Conservation (phyloP, 2,329 filamentous ascomycete genomes). For the Ampelomyces quisqualis region DNA sequence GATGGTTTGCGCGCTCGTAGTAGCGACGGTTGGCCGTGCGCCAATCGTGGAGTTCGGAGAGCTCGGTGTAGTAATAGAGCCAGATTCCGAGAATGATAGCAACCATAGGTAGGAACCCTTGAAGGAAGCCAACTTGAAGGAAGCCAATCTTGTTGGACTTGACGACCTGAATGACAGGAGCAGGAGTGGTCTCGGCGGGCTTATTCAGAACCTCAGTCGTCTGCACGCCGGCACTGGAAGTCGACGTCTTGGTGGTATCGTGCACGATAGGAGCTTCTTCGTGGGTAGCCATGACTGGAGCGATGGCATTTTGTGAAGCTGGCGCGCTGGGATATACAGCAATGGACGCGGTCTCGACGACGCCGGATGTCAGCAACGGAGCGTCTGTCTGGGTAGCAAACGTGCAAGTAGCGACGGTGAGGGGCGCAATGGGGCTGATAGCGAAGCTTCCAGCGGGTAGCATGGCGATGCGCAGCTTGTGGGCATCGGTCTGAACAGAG, state of each 20-base stretch:
- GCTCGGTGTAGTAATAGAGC: conserved; percentile 1
- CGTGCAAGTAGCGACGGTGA: not conserved
- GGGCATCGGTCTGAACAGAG: conserved; percentile 9
- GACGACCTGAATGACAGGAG: not conserved
- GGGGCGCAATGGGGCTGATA: not conserved
- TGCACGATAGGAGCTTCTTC: conserved; percentile 7
- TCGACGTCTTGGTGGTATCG: not conserved
- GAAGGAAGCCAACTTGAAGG: not conserved
- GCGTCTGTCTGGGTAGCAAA: not conserved
- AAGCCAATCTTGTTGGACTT: conserved; percentile 4
- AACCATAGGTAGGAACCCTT: conserved; percentile 4
- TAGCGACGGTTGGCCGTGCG: conserved; percentile 13
- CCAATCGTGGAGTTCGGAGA: conserved; percentile 13
- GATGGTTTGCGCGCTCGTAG: not conserved
- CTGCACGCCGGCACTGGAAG: conserved; percentile 1
- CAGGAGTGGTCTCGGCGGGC: not conserved
- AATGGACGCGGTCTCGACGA: not conserved
- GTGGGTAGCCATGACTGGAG: conserved; percentile 3
- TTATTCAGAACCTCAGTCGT: not conserved
- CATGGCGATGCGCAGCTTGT: not conserved
- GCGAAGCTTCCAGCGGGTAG: not conserved
- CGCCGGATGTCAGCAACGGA: not conserved
- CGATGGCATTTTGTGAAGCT: not conserved
- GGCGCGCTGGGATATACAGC: not conserved
- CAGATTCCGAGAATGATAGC: conserved; percentile 6